Conservation (phyloP, 208 protist genomes). For the Naegleria lovaniensis region DNA sequence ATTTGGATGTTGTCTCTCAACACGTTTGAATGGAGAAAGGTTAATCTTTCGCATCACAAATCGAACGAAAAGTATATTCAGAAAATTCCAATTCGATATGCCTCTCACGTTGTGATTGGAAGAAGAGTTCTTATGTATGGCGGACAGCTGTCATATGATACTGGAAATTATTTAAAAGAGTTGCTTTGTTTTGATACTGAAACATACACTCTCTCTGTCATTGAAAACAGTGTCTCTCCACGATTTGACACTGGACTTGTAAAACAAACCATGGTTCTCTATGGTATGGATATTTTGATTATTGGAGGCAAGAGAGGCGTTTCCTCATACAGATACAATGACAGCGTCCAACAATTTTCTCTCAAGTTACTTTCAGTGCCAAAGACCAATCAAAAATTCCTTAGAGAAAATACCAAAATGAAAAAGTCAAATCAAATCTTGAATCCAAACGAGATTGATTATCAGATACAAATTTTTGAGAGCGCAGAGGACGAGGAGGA, state of each 20-base stretch:
- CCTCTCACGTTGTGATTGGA: background rate
- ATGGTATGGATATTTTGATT: background rate
- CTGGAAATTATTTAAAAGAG: background rate
- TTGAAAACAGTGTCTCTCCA: conserved; percentile 2
- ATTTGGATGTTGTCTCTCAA: background rate
- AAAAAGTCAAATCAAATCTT: background rate
- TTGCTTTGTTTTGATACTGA: background rate
- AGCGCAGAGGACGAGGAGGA: background rate
- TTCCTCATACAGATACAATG: background rate
- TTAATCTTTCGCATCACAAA: background rate
- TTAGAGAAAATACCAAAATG: background rate
- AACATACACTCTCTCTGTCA: background rate
- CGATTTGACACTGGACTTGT: background rate
- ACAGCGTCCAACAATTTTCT: background rate
- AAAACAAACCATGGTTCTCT: background rate
- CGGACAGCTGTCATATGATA: background rate
- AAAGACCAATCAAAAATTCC: background rate
- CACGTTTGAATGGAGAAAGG: background rate
- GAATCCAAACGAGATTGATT: background rate
- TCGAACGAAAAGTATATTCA: background rate
- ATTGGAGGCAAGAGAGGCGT: background rate
- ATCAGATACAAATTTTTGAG: background rate
- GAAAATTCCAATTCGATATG: background rate
- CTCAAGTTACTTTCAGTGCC: background rate
- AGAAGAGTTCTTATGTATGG: background rate